Evolutionary conservation across 768 basidiomycete species (phyloP).

Genomic region (Coprinopsis sp.): DNA sequence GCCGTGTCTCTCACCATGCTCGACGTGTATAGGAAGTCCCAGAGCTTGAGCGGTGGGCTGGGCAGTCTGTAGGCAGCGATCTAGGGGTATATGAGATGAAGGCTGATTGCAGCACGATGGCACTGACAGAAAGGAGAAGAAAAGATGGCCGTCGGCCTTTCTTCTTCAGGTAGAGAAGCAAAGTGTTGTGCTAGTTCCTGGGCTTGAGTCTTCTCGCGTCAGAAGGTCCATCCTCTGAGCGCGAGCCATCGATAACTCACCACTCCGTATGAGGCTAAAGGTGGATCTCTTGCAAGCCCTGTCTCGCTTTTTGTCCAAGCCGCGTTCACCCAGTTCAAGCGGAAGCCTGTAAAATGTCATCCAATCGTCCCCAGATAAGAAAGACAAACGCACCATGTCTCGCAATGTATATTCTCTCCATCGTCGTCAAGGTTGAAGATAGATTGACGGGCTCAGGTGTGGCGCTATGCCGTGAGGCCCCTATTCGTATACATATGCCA

Average conservation of each 20-base stretch:
- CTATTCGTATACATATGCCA: too few species aligned
- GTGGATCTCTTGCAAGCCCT: conserved; percentile 69
- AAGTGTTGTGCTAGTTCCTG: conserved; percentile 66
- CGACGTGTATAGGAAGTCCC: conserved; percentile 65
- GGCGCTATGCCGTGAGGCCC: too few species aligned
- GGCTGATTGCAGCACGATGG: not conserved
- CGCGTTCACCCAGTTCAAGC: conserved; percentile 66
- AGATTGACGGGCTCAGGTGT: too few species aligned
- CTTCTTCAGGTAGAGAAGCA: conserved; percentile 54
- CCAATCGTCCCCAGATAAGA: not conserved
- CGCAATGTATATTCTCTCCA: conserved; percentile 64
- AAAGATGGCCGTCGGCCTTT: conserved; percentile 73
- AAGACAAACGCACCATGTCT: conserved; percentile 50
- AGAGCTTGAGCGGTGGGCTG: conserved; percentile 59
- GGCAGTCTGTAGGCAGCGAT: conserved; percentile 84
- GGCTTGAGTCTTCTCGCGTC: conserved; percentile 54
- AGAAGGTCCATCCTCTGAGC: conserved; percentile 3
- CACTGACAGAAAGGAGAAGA: conserved; percentile 78
- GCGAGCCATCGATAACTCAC: conserved; percentile 27
- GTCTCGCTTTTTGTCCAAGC: conserved; percentile 65
- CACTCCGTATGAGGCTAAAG: conserved; percentile 68
- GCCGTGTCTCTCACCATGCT: conserved; percentile 54
- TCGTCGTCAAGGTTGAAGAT: conserved; percentile 27
- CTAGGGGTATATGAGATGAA: conserved; percentile 29
- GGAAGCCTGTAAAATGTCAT: conserved; percentile 50